Evolutionary conservation across 768 basidiomycete genomes (phyloP).

Genomic region (Suillus luteus): DNA sequence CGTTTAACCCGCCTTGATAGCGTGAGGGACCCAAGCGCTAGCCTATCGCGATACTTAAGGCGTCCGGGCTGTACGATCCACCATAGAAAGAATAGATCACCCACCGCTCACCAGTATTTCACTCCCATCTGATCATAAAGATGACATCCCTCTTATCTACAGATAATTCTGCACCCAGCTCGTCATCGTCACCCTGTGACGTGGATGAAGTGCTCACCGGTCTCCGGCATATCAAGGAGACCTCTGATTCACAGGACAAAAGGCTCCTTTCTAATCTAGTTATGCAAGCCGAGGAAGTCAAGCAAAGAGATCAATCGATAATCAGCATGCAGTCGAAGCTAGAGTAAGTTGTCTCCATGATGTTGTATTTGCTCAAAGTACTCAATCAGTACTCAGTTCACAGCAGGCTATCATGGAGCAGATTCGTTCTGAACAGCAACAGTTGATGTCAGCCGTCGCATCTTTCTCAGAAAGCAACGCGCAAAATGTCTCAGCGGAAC

Average conservation of each 20-base stretch:
- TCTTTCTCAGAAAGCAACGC: neutral
- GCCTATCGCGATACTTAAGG: neutral
- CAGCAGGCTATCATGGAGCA: slow-evolving; percentile 1
- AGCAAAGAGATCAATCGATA: slow-evolving; percentile 1
- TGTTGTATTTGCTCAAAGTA: neutral
- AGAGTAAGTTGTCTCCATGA: neutral
- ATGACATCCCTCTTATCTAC: neutral
- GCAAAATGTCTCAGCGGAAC: neutral
- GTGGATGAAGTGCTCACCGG: neutral
- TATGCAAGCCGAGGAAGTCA: neutral
- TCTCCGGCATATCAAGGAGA: slow-evolving; percentile 1
- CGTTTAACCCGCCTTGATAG: neutral
- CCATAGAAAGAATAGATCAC: neutral
- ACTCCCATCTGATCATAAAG: neutral
- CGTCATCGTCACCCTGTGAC: neutral
- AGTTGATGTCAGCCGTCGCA: neutral
- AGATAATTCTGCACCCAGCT: neutral
- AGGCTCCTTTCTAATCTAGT: neutral
- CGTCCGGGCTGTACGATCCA: neutral
- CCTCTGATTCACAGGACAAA: neutral
- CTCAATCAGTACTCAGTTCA: neutral
- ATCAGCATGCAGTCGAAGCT: slow-evolving; percentile 1
- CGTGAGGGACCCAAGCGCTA: neutral
- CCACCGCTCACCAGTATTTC: too few relatives aligned
- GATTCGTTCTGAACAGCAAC: neutral